These are phyloP conservation scores for Paraphoma chrysanthemicola DNA, from an alignment of 2,329 filamentous ascomycete species.

Conservation along the genomic window DNA sequence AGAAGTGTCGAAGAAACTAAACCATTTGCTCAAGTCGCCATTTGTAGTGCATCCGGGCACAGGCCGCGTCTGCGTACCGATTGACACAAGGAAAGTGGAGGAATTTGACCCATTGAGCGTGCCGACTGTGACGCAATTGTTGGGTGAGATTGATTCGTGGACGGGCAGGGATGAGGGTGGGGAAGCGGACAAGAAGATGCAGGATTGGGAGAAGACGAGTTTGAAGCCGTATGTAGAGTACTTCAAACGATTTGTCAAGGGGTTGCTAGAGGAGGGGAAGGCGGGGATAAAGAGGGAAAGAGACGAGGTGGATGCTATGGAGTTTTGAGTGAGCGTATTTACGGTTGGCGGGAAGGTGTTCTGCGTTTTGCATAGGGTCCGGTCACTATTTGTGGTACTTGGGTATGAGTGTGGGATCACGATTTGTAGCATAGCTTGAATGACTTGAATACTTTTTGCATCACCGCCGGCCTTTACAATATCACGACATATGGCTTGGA, in stretches of 20 bases:
- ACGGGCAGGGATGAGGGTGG: constrained; percentile 59
- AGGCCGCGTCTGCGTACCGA: constrained; percentile 92
- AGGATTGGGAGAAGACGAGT: constrained; percentile 97
- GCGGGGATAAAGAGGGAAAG: constrained; percentile 59
- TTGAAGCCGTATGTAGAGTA: constrained; percentile 91
- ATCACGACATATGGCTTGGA: constrained; percentile 3
- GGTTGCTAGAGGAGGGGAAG: constrained; percentile 77
- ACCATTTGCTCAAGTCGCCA: constrained; percentile 95
- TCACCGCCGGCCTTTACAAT: too few species aligned
- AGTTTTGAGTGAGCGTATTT: constrained; percentile 59
- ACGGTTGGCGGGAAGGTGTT: background rate
- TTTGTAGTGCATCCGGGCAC: constrained; percentile 97
- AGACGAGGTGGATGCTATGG: constrained; percentile 67
- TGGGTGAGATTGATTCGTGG: constrained; percentile 88
- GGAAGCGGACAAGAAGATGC: constrained; percentile 58
- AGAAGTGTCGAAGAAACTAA: constrained; percentile 96
- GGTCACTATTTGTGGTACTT: background rate
- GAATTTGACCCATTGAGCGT: constrained; percentile 86
- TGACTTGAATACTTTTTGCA: background rate
- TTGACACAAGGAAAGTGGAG: constrained; percentile 76
- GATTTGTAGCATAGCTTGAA: background rate
- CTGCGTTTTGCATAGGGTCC: background rate
- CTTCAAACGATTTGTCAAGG: constrained; percentile 82
- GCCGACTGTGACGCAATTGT: constrained; percentile 84
- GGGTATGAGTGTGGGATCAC: background rate